Evolutionary conservation across 2,329 filamentous ascomycete genomes (phyloP), one percentile per base, ranked within the genome.

Genomic region (Chaetomiaceae sp.): DNA sequence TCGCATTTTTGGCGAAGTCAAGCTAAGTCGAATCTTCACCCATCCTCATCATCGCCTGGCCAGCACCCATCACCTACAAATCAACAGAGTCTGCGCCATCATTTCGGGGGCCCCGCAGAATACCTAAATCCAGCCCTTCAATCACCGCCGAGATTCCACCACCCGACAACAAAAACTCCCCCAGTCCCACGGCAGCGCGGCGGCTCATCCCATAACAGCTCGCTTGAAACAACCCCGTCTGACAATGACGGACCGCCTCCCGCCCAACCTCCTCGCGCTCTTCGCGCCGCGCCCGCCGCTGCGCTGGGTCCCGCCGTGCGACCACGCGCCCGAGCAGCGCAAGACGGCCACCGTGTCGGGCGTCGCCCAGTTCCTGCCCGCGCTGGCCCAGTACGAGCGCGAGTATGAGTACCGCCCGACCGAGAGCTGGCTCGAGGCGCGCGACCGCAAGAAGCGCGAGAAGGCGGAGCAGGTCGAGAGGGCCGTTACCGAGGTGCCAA

Each of bases 181-280:
- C 25, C 20, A n/a, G n/a, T n/a, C n/a, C n/a, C n/a, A n/a, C n/a
- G n/a, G n/a, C n/a, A n/a, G n/a, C n/a, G n/a, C n/a, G n/a, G n/a
- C n/a, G n/a, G n/a, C n/a, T n/a, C n/a, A n/a, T n/a, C n/a, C n/a
- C n/a, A n/a, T n/a, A n/a, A n/a, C n/a, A n/a, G n/a, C n/a, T n/a
- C n/a, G n/a, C n/a, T n/a, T n/a, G n/a, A n/a, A n/a, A n/a, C n/a
- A n/a, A n/a, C n/a, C n/a, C n/a, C n/a, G 5, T 27, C 10, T 16
- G 9, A 75, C 63, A 58, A 99, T 97, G 94, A 97, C 94, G 46
- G 92, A 96, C 79, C 94, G 95, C 73, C 86, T 99, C 18, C 92
- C 94, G 54, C 89, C 88, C 51, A 92, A 95, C 69, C 81, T 97
- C 55, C 80, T 97, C 64, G 88, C 89, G 72, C 89, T 97, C 62